Conservation (phyloP, 2,329 filamentous ascomycete genomes). For the Fusarium foetens region DNA sequence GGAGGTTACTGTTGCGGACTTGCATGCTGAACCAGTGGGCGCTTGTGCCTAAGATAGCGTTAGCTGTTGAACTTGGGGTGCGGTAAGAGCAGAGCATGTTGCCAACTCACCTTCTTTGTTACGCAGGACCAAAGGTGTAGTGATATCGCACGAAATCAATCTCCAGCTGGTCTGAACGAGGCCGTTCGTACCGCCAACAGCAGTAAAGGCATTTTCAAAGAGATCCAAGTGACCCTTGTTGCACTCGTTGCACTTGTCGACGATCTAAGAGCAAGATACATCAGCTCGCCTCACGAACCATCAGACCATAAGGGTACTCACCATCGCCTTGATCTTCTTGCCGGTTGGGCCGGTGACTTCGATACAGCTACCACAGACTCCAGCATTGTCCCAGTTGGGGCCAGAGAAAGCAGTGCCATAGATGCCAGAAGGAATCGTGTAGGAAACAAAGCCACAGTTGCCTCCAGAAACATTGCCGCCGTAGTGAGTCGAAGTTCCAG, state of each 20-base stretch:
- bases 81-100: fast-evolving
- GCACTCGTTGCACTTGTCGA: slow-evolving; percentile 59
- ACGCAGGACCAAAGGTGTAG: slow-evolving; percentile 53
- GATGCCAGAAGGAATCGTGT: slow-evolving; percentile 67
- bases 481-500: slow-evolving; percentile 58
- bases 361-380: slow-evolving; percentile 70
- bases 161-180: slow-evolving; percentile 50
- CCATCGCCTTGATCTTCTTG: slow-evolving; percentile 69
- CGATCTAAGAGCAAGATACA: slow-evolving; percentile 46
- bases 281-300: neutral
- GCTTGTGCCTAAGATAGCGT: slow-evolving; percentile 12
- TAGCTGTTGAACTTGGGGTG: neutral
- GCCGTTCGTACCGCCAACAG: slow-evolving; percentile 51
- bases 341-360: slow-evolving; percentile 67
- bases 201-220: slow-evolving; percentile 54
- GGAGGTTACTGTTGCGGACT: slow-evolving; percentile 70
- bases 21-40: slow-evolving; percentile 60
- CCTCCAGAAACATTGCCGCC: slow-evolving; percentile 67
- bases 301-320: slow-evolving; percentile 44
- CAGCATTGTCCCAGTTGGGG: slow-evolving; percentile 64
- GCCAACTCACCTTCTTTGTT: slow-evolving; percentile 56
- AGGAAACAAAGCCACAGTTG: slow-evolving; percentile 70
- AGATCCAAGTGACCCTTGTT: slow-evolving; percentile 56
- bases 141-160: slow-evolving; percentile 55
- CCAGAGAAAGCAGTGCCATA: slow-evolving; percentile 71